Percentiles rank a stretch among this genome's conserved stretches.
Conservation (phyloP, 176 grass and related monocot genomes). For the Olyra latifolia region DNA sequence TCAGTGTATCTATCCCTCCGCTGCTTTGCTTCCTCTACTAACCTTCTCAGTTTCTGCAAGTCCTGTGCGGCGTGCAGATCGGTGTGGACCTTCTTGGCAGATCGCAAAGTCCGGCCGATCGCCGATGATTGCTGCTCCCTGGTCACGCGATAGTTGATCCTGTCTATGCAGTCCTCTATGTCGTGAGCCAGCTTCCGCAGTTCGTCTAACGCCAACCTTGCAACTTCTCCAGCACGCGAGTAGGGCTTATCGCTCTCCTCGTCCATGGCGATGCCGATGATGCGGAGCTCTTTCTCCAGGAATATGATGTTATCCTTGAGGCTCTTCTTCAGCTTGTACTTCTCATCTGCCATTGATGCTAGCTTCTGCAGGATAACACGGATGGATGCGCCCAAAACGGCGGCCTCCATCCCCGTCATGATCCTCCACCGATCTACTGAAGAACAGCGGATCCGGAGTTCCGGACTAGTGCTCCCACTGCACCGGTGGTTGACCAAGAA, state of each 20-base stretch:
- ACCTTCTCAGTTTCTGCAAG: background rate
- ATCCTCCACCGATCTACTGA: background rate
- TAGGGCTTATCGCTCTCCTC: background rate
- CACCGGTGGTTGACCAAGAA: too few relatives aligned
- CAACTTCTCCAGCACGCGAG: background rate
- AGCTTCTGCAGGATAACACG: conserved; percentile 4
- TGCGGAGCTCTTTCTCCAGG: conserved; percentile 6
- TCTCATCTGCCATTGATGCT: background rate
- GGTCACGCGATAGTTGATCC: background rate
- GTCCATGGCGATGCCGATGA: background rate
- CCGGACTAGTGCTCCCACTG: too few relatives aligned
- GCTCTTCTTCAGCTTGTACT: background rate
- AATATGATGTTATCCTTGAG: background rate
- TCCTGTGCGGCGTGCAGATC: background rate
- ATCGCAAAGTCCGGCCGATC: background rate
- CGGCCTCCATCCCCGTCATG: background rate
- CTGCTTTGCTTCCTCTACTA: background rate
- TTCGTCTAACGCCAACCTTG: background rate
- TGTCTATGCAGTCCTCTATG: conserved; percentile 15
- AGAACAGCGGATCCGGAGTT: too few relatives aligned
- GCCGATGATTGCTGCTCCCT: background rate
- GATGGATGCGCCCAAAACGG: background rate
- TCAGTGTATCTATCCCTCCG: conserved; percentile 11
- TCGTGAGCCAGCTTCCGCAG: background rate
- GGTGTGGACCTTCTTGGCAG: background rate